Evolutionary conservation across 2,329 filamentous ascomycete species (phyloP).

Genomic region (Ceratocystis ficicola): DNA sequence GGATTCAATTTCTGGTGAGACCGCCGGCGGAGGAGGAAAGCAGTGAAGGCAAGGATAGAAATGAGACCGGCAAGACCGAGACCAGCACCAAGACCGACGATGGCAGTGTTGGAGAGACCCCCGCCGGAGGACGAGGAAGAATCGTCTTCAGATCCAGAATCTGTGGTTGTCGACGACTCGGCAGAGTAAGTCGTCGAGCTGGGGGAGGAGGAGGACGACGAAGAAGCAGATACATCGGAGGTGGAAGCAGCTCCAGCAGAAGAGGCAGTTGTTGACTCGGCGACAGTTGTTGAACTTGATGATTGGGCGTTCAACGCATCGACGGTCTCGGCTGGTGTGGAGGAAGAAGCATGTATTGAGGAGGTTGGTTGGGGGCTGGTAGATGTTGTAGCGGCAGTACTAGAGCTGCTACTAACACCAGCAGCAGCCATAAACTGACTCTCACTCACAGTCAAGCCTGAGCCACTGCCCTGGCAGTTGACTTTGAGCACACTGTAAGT

Average conservation of each 20-base stretch:
- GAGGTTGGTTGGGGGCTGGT: slow-evolving; percentile 10
- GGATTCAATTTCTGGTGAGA: slow-evolving; percentile 20
- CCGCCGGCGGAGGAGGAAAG: slow-evolving; percentile 27
- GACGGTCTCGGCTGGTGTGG: background rate
- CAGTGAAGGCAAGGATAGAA: slow-evolving; percentile 24
- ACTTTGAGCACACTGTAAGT: slow-evolving; percentile 36
- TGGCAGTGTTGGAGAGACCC: slow-evolving; percentile 31
- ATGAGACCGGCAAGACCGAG: slow-evolving; percentile 28
- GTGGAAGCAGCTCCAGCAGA: background rate
- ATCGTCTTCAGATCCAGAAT: background rate
- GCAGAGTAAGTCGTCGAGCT: background rate
- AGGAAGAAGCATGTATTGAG: slow-evolving; percentile 23
- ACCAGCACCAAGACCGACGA: slow-evolving; percentile 34
- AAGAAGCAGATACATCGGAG: background rate
- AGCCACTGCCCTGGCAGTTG: slow-evolving; percentile 36
- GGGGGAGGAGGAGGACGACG: slow-evolving; percentile 20
- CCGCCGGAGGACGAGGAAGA: slow-evolving; percentile 9
- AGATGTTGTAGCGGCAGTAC: slow-evolving; percentile 20
- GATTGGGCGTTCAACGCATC: background rate
- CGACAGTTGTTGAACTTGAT: slow-evolving; percentile 16
- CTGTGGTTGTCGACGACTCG: background rate
- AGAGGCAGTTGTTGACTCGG: background rate
- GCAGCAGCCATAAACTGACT: slow-evolving; percentile 32
- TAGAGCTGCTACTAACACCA: slow-evolving; percentile 18
- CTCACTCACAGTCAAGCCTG: slow-evolving; percentile 34